Percentiles rank a stretch among this genome's conserved stretches.
These are phyloP conservation scores for Dianthus caryophyllus DNA, from an alignment of 148 eudicot genomes.

Conservation along the genomic window DNA sequence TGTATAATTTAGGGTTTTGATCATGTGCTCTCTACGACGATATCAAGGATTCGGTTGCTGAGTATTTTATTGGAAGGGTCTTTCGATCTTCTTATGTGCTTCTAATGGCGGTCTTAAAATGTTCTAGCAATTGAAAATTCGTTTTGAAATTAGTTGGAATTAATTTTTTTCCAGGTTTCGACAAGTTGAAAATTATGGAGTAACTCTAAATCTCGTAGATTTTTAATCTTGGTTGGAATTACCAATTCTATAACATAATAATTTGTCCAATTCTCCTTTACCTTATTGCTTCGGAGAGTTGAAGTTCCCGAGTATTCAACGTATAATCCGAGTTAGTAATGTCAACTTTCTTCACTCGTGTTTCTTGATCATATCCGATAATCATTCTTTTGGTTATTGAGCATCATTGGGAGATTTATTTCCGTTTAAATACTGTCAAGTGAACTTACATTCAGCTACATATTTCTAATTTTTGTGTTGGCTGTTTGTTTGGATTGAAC, in stretches of 20 bases:
- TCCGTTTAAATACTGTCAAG: neutral
- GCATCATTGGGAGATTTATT: no score
- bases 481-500: no score
- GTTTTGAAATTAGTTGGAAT: neutral
- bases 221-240: no score
- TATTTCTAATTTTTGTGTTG: neutral
- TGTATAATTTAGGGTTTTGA: neutral
- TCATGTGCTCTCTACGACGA: neutral
- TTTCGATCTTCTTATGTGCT: neutral
- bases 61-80: neutral
- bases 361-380: neutral
- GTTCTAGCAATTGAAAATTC: neutral
- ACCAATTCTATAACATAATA: no score
- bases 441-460: neutral
- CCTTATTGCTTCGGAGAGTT: neutral
- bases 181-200: no score
- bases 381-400: neutral
- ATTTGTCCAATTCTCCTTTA: neutral
- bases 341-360: neutral
- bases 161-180: neutral
- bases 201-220: no score
- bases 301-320: neutral
- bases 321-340: neutral
- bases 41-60: neutral
- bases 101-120: neutral